Evolutionary conservation across 2,329 filamentous ascomycete genomes (phyloP).

Genomic region (Hymenoscyphus fraxineus): DNA sequence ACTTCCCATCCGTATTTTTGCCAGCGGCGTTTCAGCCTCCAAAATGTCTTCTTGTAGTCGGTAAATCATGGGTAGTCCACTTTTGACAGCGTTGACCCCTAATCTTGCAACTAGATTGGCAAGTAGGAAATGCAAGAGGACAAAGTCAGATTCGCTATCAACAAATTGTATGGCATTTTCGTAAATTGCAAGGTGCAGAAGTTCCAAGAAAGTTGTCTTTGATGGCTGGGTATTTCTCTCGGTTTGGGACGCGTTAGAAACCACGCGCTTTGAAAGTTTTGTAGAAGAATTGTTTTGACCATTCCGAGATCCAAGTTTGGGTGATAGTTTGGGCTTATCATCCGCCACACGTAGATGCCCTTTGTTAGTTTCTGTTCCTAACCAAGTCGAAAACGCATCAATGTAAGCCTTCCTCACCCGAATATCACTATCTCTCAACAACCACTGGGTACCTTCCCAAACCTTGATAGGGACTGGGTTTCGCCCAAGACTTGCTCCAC

Average conservation of each 20-base stretch:
- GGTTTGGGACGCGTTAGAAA: constrained; percentile 60
- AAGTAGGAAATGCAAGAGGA: constrained; percentile 74
- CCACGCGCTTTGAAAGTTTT: constrained; percentile 49
- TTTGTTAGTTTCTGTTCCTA: constrained; percentile 71
- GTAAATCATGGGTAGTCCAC: constrained; percentile 83
- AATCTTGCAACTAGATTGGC: constrained; percentile 69
- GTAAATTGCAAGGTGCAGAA: constrained; percentile 84
- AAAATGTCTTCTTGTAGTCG: constrained; percentile 81
- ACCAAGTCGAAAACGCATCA: constrained; percentile 79
- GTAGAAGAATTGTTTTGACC: constrained; percentile 30
- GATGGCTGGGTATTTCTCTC: constrained; percentile 27
- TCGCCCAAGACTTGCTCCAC: constrained; percentile 63
- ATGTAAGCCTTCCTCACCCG: constrained; percentile 80
- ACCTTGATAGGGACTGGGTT: constrained; percentile 74
- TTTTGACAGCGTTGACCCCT: constrained; percentile 76
- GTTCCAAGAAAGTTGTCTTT: constrained; percentile 62
- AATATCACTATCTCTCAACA: constrained; percentile 74
- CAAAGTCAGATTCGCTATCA: constrained; percentile 68
- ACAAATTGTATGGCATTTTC: constrained; percentile 76
- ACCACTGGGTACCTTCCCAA: constrained; percentile 97
- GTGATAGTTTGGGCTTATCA: constrained; percentile 46
- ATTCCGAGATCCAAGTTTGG: constrained; percentile 39
- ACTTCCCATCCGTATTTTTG: constrained; percentile 77
- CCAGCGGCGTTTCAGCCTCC: constrained; percentile 58
- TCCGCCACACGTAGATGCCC: constrained; percentile 61